Conservation (phyloP, 805 yeast species). For the Hanseniaspora occidentalis region DNA sequence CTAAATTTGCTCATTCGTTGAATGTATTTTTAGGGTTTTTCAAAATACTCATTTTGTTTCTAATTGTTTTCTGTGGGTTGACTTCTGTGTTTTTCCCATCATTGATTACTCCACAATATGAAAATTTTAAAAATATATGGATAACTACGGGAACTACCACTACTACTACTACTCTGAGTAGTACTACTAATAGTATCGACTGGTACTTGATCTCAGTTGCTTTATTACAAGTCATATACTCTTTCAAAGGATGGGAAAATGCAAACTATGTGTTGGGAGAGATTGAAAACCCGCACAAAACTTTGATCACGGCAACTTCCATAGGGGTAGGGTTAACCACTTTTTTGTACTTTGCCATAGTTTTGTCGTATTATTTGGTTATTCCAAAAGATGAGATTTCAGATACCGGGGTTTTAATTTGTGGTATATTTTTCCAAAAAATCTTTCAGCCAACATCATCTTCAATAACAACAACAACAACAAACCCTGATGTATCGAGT, state of each 20-base stretch:
- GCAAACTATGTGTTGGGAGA: slow-evolving; percentile 78
- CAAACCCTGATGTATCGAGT: no score
- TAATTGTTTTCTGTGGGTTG: slow-evolving; percentile 80
- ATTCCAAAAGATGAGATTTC: slow-evolving; percentile 53
- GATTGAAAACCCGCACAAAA: slow-evolving; percentile 57
- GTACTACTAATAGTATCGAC: slow-evolving; percentile 30
- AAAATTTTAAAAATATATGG: slow-evolving; percentile 50
- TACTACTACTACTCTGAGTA: slow-evolving; percentile 57
- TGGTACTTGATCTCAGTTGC: slow-evolving; percentile 47
- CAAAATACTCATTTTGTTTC: slow-evolving; percentile 57
- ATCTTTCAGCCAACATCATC: slow-evolving; percentile 58
- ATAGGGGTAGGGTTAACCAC: slow-evolving; percentile 48
- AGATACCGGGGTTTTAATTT: slow-evolving; percentile 27
- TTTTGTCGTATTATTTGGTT: slow-evolving; percentile 72
- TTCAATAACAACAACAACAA: no score
- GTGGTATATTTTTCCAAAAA: slow-evolving; percentile 66
- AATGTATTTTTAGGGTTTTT: slow-evolving; percentile 58
- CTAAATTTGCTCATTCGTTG: slow-evolving; percentile 53
- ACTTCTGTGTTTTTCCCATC: slow-evolving; percentile 57
- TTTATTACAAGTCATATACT: slow-evolving; percentile 73
- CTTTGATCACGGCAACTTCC: slow-evolving; percentile 66
- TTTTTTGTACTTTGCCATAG: slow-evolving; percentile 59
- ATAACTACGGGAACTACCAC: slow-evolving; percentile 38
- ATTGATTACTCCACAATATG: slow-evolving; percentile 35
- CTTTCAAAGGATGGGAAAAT: slow-evolving; percentile 72